phyloP scores from a whole-genome alignment of 1,284 basidiomycete genomes.

The Somion occarium region DNA sequence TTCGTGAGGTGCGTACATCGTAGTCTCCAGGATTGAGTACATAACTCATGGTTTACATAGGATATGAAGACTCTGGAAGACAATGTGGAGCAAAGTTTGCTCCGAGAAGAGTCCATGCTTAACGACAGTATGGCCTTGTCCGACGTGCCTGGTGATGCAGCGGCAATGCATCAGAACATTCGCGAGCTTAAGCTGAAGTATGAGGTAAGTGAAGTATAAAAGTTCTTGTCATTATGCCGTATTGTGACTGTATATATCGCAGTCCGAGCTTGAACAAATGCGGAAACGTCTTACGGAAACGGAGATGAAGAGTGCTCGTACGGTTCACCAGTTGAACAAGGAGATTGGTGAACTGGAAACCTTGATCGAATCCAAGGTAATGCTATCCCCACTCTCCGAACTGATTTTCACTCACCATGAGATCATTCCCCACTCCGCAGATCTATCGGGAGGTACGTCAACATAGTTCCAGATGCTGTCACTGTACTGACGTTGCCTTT shows the following conservation, averaged over 20 bases:
- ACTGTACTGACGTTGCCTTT: slow-evolving; percentile 7
- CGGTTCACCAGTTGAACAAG: slow-evolving; percentile 79
- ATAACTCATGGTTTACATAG: slow-evolving; percentile 35
- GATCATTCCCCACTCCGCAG: too few relatives aligned
- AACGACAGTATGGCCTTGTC: slow-evolving; percentile 25
- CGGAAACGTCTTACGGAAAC: slow-evolving; percentile 62
- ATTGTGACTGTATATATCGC: background rate
- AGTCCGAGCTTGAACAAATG: slow-evolving; percentile 67
- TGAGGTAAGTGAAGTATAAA: slow-evolving; percentile 38
- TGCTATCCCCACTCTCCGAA: too few relatives aligned
- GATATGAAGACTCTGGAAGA: slow-evolving; percentile 71
- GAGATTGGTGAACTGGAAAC: slow-evolving; percentile 88
- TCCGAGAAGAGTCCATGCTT: slow-evolving; percentile 44
- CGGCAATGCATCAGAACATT: slow-evolving; percentile 35
- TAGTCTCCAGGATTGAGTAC: background rate
- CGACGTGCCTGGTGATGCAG: slow-evolving; percentile 27
- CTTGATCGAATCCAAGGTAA: slow-evolving; percentile 83
- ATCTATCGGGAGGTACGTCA: slow-evolving; percentile 78
- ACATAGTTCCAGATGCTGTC: slow-evolving; percentile 1
- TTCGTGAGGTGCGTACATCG: slow-evolving; percentile 55
- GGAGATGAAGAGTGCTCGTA: slow-evolving; percentile 69
- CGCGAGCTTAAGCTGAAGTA: slow-evolving; percentile 48
- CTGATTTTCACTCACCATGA: too few relatives aligned
- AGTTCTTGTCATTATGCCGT: slow-evolving; percentile 1
- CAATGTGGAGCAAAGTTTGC: slow-evolving; percentile 62